phyloP scores from a whole-genome alignment of 139 green algal species.

The Chlorella vulgaris region DNA sequence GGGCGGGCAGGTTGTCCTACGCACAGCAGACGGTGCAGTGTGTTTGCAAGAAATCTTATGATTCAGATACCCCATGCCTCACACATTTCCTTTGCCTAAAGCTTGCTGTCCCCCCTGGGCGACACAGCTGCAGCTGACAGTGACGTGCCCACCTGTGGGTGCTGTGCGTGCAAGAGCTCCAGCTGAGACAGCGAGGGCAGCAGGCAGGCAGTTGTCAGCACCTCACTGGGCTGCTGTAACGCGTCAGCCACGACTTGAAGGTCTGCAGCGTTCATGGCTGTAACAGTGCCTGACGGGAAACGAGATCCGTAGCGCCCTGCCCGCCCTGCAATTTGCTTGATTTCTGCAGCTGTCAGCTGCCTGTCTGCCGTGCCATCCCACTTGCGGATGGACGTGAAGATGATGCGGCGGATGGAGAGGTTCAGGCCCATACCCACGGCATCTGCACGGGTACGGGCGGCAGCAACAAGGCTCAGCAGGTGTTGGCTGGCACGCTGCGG shows the following conservation, averaged over 20 bases:
- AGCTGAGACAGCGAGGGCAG: slow-evolving; percentile 61
- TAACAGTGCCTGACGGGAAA: slow-evolving; percentile 25
- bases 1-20: slow-evolving; percentile 24
- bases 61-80: too few species aligned
- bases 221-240: neutral
- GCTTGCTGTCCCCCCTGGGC: too few species aligned
- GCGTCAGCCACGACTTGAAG: slow-evolving; percentile 31
- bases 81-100: too few species aligned
- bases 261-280: slow-evolving; percentile 23
- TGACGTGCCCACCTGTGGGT: neutral
- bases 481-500: neutral
- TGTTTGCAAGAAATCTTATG: too few species aligned
- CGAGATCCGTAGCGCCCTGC: slow-evolving; percentile 16
- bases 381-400: slow-evolving; percentile 84
- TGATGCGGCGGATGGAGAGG: slow-evolving; percentile 88
- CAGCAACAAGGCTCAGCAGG: too few species aligned
- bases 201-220: slow-evolving; percentile 15
- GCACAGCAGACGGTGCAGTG: too few species aligned
- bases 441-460: neutral
- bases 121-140: too few species aligned
- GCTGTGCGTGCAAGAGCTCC: slow-evolving; percentile 55
- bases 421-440: slow-evolving; percentile 95
- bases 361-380: slow-evolving; percentile 66
- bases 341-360: slow-evolving; percentile 35
- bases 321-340: slow-evolving; percentile 65